Evolutionary conservation across 2,329 filamentous ascomycete genomes (phyloP), one percentile per base, ranked within the genome.

Genomic region (Lithohypha guttulata): DNA sequence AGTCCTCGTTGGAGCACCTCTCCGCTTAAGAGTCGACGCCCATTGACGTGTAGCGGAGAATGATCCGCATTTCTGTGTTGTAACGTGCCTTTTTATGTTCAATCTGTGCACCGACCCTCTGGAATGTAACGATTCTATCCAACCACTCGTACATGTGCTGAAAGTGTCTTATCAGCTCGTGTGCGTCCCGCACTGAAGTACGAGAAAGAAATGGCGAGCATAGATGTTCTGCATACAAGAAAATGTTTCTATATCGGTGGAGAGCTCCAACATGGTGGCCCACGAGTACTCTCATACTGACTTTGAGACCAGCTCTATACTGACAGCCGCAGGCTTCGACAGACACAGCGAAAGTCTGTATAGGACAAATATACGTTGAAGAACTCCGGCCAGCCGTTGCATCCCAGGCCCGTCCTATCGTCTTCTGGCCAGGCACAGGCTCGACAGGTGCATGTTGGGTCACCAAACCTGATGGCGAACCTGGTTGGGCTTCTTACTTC

Each of bases 401-500:
- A 1, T 42, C 34, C 14, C 51, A 55, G 30, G 44, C 45, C 6
- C 48, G 53, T 41, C 58, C 58, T 6, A 49, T 60, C 26, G 51
- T 60, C 11, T 55, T 60, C 19, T 49, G 57, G 9, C 56, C 56
- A 26, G 55, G 56, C 8, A 29, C 23, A 15, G 28, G 34, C 14
- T 21, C 20, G 14, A 38, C 23, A 9, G 34, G 34, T 3, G 25
- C 23, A 56, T 63, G 63, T 34, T 67, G 59, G 57, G 51, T 66
- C 20, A 68, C 66, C 42, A 71, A 64, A 22, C 68, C 68, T 2
- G 66, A 71, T 45, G 61, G 59, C 22, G 54, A 61, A 4, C 43
- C 53, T 41, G 68, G 67, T 28, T 71, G 66, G 67, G 64, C 65
- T 2, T 62, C 64, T 0, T 64, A 60, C 43, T 69, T 68, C 43